Base-by-base conservation (phyloP, 306 rosid genomes). In the Trifolium repens region DNA sequence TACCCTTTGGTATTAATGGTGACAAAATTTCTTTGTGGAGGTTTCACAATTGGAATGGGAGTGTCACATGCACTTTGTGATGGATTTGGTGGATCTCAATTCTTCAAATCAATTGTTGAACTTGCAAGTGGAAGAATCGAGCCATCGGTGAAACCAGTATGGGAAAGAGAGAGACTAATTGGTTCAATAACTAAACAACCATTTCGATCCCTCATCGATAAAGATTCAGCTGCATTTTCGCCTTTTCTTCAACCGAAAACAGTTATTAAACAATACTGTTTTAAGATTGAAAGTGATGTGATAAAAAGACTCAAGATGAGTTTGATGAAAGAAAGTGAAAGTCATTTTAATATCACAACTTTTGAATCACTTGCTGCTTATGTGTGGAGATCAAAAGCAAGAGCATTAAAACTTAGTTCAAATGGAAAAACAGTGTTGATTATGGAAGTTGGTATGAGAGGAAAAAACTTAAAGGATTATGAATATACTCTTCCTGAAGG, bases 381-480 rank as follows among this genome's bases (percentile, higher is more conserved):
- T 58, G 79, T 87, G 43, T 85, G 89, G 91, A 85, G 85, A 58
- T 79, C 89, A 27, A 85, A 71, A 57, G 79, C 80, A 24, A 87
- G 84, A 78, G 89, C 91, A 16, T 30, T 87, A 34, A 26, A 80
- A 59, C 49, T 85, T 68, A 85, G 24, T 46, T 8, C 11, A 19
- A 80, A 85, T 16, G 87, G 87, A 37, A 75, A 85, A 63, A 82
- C 91, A 2, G 1, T 73, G 32, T 46, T 87, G 40, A 9, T 52
- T 55, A 42, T 87, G 42, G 58, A 85, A 24, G 84, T 83, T 5
- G 87, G 85, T 5, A 75, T 82, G 71, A 84, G 89, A 58, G 80
- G 57, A 1, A 50, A 78, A 16, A 50, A 78, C 17, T 54, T 78
- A 4, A 13, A 80, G 77, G 67, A 79, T 69, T 84, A 12, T 46